These are phyloP conservation scores for Reticulascus tulasneorum DNA, from an alignment of 2,329 filamentous ascomycete genomes.

Conservation along the genomic window DNA sequence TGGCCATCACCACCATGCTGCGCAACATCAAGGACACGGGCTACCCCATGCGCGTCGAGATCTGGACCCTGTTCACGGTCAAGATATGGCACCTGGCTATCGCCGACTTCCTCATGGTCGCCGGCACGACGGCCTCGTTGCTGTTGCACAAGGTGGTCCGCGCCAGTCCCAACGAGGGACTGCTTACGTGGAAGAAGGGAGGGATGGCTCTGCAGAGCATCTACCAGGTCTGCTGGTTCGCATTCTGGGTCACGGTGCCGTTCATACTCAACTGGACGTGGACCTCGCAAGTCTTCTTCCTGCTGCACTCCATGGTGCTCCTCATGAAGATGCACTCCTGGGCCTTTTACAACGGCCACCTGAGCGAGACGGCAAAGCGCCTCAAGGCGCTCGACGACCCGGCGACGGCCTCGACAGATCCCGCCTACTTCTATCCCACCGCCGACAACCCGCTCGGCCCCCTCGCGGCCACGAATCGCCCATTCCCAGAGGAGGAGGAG, in stretches of 20 bases:
- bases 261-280: slow-evolving; percentile 89
- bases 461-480: slow-evolving; percentile 17
- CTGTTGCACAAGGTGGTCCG: slow-evolving; percentile 70
- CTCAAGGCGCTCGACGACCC: slow-evolving; percentile 77
- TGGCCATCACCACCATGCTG: slow-evolving; percentile 92
- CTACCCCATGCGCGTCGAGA: slow-evolving; percentile 75
- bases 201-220: slow-evolving; percentile 82
- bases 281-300: slow-evolving; percentile 94
- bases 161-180: slow-evolving; percentile 40
- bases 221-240: slow-evolving; percentile 75
- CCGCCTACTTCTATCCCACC: slow-evolving; percentile 73
- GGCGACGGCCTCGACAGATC: slow-evolving; percentile 48
- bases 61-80: slow-evolving; percentile 83
- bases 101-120: slow-evolving; percentile 82
- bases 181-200: slow-evolving; percentile 67
- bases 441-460: slow-evolving; percentile 48
- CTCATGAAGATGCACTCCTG: slow-evolving; percentile 99
- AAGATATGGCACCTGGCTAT: slow-evolving; percentile 85
- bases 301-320: slow-evolving; percentile 83
- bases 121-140: slow-evolving; percentile 65
- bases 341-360: slow-evolving; percentile 94
- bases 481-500: slow-evolving; percentile 12
- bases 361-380: slow-evolving; percentile 80
- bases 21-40: slow-evolving; percentile 94
- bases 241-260: slow-evolving; percentile 78